A percentile compares a stretch with the other conserved stretches of the same genome.
Evolutionary conservation across 2,329 filamentous ascomycete genomes (phyloP).

Genomic region (Beauveria asiatica): DNA sequence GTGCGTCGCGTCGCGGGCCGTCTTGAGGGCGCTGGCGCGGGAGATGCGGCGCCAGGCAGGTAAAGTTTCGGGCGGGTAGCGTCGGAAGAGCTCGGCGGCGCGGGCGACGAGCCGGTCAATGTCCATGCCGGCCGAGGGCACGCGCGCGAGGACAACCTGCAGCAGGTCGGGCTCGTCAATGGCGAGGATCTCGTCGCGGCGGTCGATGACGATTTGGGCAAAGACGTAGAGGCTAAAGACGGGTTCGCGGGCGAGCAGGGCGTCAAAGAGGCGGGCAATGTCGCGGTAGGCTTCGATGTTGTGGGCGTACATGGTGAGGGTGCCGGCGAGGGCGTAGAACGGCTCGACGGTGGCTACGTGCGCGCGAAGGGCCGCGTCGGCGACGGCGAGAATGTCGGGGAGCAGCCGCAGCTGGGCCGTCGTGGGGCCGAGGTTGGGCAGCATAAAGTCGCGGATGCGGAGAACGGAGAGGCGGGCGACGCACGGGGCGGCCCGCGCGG

Average conservation of each 20-base stretch:
- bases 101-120: constrained; percentile 67
- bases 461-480: constrained; percentile 79
- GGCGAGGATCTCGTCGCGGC: constrained; percentile 76
- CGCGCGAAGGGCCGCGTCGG: constrained; percentile 60
- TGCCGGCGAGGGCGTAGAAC: constrained; percentile 89
- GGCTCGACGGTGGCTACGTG: constrained; percentile 76
- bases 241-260: constrained; percentile 78
- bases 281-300: constrained; percentile 85
- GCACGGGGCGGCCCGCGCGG: constrained; percentile 48
- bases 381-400: constrained; percentile 66
- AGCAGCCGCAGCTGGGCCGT: constrained; percentile 80
- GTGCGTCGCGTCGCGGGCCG: constrained; percentile 48
- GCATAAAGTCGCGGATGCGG: constrained; percentile 95
- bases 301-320: constrained; percentile 92
- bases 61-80: constrained; percentile 64
- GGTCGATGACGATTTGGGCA: constrained; percentile 74
- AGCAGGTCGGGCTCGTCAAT: constrained; percentile 93
- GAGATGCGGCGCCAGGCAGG: constrained; percentile 67
- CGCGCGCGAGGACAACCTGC: constrained; percentile 76
- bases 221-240: constrained; percentile 87
- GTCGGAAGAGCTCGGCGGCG: constrained; percentile 54
- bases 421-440: constrained; percentile 74
- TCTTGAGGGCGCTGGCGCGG: constrained; percentile 73
- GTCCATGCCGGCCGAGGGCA: constrained; percentile 66
- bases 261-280: constrained; percentile 88